Evolutionary conservation across 2,329 filamentous ascomycete genomes (phyloP), one percentile per base, ranked within the genome.

Genomic region (Microsporum canis): DNA sequence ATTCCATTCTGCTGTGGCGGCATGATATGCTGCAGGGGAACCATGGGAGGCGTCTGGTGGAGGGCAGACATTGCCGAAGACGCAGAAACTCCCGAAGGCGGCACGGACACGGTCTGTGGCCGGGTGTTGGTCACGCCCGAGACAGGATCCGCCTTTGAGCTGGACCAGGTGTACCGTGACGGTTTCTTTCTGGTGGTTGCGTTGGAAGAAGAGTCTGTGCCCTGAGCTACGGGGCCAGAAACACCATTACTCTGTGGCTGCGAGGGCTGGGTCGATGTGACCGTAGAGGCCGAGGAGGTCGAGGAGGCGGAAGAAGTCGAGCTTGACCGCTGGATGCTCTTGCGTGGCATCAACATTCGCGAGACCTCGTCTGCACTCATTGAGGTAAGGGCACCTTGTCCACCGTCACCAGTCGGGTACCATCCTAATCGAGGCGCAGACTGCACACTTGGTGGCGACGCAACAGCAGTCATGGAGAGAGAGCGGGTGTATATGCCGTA

Each of bases 311-410:
- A 96, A 3, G 91, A 95, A 62, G 90, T 94, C 39, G 92, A 97
- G 79, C 90, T 95, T 70, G 87, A 87, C 73, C 92, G 86, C 73
- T 92, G 89, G 64, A 90, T 81, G 71, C 82, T 86, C 78, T 96
- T 96, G 69, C 91, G 89, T 71, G 89, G 88, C 82, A 89, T 87
- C 74, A 95, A 89, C 83, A 95, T 91, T 74, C 88, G 87, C 77
- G 88, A 85, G 66, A 87, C 84, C 76, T 95, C 89, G 78, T 95
- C 90, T 73, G 86, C 78, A 77, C 88, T 89, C 84, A 90, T 88
- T 71, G 87, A 81, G 78, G 82, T 80, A 68, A 84, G 77, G 72
- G 80, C 80, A 77, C 81, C 84, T 76, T 82, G 78, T 71, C 78
- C 77, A 75, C 76, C 77, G 75, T 81, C 80, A 79, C 76, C 71